A percentile compares a stretch with the other conserved stretches of the same genome.
phyloP scores from a whole-genome alignment of 176 grass and related monocot genomes.

The Secale cereale region DNA sequence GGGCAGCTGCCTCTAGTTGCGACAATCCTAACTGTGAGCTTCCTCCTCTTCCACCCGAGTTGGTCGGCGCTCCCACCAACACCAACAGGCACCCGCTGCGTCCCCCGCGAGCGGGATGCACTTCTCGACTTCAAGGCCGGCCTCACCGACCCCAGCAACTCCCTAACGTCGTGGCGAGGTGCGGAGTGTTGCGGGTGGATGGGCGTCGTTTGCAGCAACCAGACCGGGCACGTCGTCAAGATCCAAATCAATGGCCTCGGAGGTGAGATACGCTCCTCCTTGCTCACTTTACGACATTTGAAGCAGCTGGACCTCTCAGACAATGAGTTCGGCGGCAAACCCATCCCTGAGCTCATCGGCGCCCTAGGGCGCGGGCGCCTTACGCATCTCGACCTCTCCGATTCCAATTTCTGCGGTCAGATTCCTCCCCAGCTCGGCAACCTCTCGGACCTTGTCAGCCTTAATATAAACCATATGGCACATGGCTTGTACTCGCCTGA shows the following conservation, averaged over 20 bases:
- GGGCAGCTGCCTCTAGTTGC: too few relatives aligned
- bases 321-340: neutral
- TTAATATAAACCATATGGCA: neutral
- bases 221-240: neutral
- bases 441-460: neutral
- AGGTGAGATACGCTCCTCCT: neutral
- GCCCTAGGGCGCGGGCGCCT: neutral
- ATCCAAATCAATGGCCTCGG: neutral
- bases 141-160: too few relatives aligned
- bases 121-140: too few relatives aligned
- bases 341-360: neutral
- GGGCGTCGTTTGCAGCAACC: neutral
- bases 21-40: too few relatives aligned
- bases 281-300: too few relatives aligned
- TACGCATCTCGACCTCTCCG: neutral
- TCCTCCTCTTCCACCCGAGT: too few relatives aligned
- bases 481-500: neutral
- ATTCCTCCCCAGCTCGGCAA: neutral
- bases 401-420: neutral
- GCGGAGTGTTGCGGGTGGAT: too few relatives aligned
- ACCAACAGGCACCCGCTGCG: too few relatives aligned
- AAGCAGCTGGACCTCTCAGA: neutral
- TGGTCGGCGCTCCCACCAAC: too few relatives aligned
- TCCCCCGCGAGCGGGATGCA: too few relatives aligned
- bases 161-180: too few relatives aligned